Evolutionary conservation across 2,329 filamentous ascomycete species (phyloP), one percentile per base, ranked within the genome.

Genomic region (Colletotrichum simmondsii): DNA sequence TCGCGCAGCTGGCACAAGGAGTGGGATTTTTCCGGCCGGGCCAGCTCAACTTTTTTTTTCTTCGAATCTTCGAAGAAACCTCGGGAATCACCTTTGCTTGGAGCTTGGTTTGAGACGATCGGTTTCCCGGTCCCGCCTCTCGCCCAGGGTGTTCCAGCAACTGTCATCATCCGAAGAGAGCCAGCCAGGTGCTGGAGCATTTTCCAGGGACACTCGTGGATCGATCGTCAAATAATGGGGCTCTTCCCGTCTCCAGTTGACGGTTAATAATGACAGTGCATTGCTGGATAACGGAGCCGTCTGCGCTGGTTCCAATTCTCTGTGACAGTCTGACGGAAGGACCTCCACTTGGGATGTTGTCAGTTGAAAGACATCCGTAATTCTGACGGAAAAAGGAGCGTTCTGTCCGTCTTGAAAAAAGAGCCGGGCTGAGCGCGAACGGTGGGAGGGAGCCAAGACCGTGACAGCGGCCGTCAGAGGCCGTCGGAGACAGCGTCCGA

Each of bases 361-460:
- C 28, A 8, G 37, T 35, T 65, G 14, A 10, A 32, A 49, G 7
- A n/a, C 22, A 42, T 56, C 61, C 52, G 62, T 65, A 37, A 35
- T 19, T 59, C 53, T 65, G 66, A 61, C 46, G 66, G 66, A 72
- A 57, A 56, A 10, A 12, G 49, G 54, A 22, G 14, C 28, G 42
- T 57, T 52, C 12, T 72, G 19, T 5, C 32, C 61, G 28, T 26
- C 5, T 32, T 10, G 11, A 35, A 30, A 52, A 30, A 54, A 54
- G 26, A 26, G 16, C 30, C 37, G 37, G 53, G 30, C 42, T 60
- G 58, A 16, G 37, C 32, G 65, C 59, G 60, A 28, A 72, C 69
- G 65, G 70, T 65, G 70, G 46, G 60, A 70, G 70, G 65, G 60
- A 65, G 70, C 70, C 70, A 72, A 68, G 65, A 70, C 66, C 42